Conservation (phyloP, 768 basidiomycete species). For the Ramaria rubella region DNA sequence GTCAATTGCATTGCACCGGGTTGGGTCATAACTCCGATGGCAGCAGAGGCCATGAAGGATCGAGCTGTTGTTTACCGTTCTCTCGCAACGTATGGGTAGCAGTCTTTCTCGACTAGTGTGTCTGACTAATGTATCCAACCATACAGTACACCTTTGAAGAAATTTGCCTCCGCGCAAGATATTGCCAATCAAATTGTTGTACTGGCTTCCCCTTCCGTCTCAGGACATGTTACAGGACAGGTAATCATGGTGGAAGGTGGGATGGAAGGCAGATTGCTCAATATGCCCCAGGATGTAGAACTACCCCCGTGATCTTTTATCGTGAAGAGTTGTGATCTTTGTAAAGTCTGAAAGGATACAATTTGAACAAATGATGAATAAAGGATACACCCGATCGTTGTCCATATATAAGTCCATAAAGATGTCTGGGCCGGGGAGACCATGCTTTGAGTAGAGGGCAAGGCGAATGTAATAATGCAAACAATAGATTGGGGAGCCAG, state of each 20-base stretch:
- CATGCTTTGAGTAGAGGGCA: no score
- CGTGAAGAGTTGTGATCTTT: background rate
- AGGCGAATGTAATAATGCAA: no score
- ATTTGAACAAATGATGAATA: no score
- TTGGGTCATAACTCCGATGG: constrained; percentile 56
- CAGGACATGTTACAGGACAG: constrained; percentile 67
- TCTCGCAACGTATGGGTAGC: constrained; percentile 53
- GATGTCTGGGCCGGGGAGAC: no score
- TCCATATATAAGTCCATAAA: no score
- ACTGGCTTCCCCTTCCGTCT: constrained; percentile 52
- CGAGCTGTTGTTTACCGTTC: constrained; percentile 48
- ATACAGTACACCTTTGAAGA: constrained; percentile 60
- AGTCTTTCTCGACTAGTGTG: background rate
- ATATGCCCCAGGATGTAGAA: constrained; percentile 31
- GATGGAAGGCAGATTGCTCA: constrained; percentile 65
- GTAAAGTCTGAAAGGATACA: no score
- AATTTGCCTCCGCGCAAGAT: constrained; percentile 55
- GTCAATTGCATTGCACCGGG: constrained; percentile 68
- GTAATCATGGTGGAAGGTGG: constrained; percentile 68
- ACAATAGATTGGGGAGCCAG: background rate
- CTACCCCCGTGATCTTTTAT: background rate
- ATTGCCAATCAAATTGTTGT: constrained; percentile 59
- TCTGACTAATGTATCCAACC: background rate
- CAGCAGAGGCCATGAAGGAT: constrained; percentile 48
- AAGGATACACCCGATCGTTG: no score